Evolutionary conservation across 805 yeast species (phyloP), one percentile per base, ranked within the genome.

Genomic region (Starmerella vitae): DNA sequence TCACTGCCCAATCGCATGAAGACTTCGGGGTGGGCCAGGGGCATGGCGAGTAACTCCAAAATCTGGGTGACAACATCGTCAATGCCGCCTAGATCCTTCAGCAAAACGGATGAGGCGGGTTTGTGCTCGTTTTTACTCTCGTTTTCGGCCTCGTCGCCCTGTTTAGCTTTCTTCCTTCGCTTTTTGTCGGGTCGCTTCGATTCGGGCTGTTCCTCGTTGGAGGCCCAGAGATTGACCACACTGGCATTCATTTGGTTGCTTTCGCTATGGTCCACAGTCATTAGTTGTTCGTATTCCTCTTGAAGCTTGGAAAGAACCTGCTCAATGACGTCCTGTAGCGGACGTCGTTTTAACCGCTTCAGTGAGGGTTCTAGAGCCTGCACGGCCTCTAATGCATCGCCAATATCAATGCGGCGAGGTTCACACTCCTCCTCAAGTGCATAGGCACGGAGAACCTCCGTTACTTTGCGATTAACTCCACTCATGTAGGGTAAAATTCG

Each of bases 21-120:
- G 2, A 91, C 81, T 58, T 91, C 98, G 0, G 97, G 96, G 53
- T 91, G 97, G 17, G 81, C 61, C 24, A 91, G 76, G 1, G 98
- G 98, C 63, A 88, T 66, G 1, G 93, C 95, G 1, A 91, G 79
- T 28, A 85, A 65, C 58, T 91, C 97, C 78, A 82, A 75, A 17
- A 91, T 65, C 57, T 86, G 91, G 4, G 82, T 71, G 19, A 86
- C 74, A n/a, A 86, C 76, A 39, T 71, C 74, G 47, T 79, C 93
- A 61, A 91, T 72, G 2, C 98, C 98, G 20, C 98, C 98, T 12
- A 91, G 62, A 24, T 84, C 75, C 3, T 79, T 66, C 21, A 91
- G 62, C 3, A 77, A 72, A 1, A 76, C 59, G 2, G 70, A 61
- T 17, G 94, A 93, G 13, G 58, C 52, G 4, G 59, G 55, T 26